These are phyloP conservation scores for Haplosporangium sp. DNA, from an alignment of 371 early-diverging fungal species.

Conservation along the genomic window DNA sequence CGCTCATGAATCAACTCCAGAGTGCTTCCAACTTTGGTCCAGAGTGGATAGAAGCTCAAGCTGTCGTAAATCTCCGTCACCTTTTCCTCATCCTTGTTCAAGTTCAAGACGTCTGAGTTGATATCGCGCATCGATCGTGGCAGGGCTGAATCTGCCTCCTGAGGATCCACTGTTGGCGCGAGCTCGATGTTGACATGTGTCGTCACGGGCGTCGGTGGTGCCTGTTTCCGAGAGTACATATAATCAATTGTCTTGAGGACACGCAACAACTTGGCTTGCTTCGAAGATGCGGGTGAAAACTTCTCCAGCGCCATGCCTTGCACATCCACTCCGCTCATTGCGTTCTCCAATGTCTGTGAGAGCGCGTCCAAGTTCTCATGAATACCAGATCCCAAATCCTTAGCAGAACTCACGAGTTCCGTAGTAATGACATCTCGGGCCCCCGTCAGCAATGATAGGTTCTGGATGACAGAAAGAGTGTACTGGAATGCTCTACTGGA, in stretches of 20 bases:
- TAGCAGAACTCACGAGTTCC: slow-evolving; percentile 81
- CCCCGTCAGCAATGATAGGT: slow-evolving; percentile 80
- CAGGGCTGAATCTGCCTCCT: slow-evolving; percentile 50
- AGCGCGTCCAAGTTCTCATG: slow-evolving; percentile 76
- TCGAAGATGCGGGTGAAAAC: slow-evolving; percentile 88
- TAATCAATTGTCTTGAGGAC: slow-evolving; percentile 95
- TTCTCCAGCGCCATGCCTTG: slow-evolving; percentile 70
- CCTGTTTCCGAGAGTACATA: slow-evolving; percentile 67
- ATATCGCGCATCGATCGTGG: slow-evolving; percentile 52
- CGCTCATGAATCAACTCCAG: slow-evolving; percentile 80
- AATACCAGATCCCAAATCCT: slow-evolving; percentile 77
- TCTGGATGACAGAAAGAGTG: slow-evolving; percentile 89
- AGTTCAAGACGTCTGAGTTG: slow-evolving; percentile 24
- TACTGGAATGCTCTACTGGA: slow-evolving; percentile 95
- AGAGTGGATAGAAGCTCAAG: slow-evolving; percentile 78
- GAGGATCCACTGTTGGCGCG: slow-evolving; percentile 58
- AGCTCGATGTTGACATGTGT: slow-evolving; percentile 52
- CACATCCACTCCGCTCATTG: slow-evolving; percentile 72
- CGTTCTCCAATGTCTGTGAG: slow-evolving; percentile 64
- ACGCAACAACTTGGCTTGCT: slow-evolving; percentile 92
- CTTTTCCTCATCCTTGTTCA: slow-evolving; percentile 65
- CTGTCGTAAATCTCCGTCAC: slow-evolving; percentile 76
- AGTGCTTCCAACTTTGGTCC: slow-evolving; percentile 83
- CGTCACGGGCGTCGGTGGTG: slow-evolving; percentile 26
- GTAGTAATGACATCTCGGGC: slow-evolving; percentile 80